A percentile compares a stretch with the other conserved stretches of the same genome.
Conservation (phyloP, 192 early-diverging fungal species). For the Coemansia sp. region DNA sequence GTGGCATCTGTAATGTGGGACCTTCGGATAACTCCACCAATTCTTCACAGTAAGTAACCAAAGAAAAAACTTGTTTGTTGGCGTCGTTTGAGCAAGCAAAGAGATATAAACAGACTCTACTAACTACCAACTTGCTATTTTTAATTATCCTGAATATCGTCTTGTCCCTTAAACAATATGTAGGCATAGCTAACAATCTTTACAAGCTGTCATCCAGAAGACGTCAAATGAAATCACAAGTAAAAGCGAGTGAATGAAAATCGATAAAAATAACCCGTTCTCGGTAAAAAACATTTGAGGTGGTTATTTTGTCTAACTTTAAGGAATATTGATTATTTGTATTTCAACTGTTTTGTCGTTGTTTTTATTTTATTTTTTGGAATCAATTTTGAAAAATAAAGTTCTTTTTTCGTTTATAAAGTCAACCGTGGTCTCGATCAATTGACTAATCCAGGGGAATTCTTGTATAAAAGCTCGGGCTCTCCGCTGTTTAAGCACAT, state of each 20-base stretch:
- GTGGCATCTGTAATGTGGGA: slow-evolving; percentile 43
- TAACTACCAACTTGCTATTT: too few species aligned
- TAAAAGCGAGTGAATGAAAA: background rate
- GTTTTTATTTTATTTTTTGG: background rate
- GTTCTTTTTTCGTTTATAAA: background rate
- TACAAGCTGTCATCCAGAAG: slow-evolving; percentile 44
- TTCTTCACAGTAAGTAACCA: slow-evolving; percentile 42
- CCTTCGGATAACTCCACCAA: slow-evolving; percentile 35
- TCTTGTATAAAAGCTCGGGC: background rate
- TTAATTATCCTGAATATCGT: background rate
- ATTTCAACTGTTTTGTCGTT: too few species aligned
- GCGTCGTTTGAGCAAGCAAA: too few species aligned
- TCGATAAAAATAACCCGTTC: too few species aligned
- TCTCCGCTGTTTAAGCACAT: slow-evolving; percentile 60
- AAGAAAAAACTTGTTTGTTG: background rate
- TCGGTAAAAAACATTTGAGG: background rate
- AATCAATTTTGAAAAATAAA: background rate
- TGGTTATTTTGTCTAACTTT: too few species aligned
- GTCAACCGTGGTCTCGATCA: background rate
- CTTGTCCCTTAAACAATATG: background rate
- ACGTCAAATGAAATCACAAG: slow-evolving; percentile 3
- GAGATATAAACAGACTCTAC: too few species aligned
- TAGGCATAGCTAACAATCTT: slow-evolving; percentile 51
- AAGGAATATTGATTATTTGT: too few species aligned
- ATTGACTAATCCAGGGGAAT: background rate